phyloP scores from a whole-genome alignment of 768 basidiomycete species.

The Podaxis pistillaris region DNA sequence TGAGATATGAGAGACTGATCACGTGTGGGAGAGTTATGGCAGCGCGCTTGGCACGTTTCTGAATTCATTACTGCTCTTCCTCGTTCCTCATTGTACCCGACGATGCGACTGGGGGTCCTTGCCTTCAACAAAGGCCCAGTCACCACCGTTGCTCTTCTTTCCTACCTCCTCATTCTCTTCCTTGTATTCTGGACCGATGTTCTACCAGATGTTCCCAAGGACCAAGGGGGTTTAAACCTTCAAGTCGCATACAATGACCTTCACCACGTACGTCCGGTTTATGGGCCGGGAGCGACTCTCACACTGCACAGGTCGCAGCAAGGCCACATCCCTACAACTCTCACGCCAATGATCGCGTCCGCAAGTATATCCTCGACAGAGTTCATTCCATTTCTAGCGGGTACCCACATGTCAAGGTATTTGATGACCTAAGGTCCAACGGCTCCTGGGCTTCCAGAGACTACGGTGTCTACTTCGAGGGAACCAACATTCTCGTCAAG shows the following conservation, averaged over 20 bases:
- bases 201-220: conserved; percentile 13
- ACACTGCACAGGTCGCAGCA: conserved; percentile 50
- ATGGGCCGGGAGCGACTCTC: not conserved
- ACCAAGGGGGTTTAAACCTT: conserved; percentile 13
- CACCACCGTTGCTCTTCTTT: conserved; percentile 7
- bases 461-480: conserved; percentile 55
- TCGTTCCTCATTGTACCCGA: not conserved
- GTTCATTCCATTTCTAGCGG: conserved; percentile 43
- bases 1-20: not conserved
- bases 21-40: not conserved
- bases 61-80: not conserved
- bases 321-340: conserved; percentile 79
- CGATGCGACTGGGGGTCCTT: conserved; percentile 3
- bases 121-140: conserved; percentile 12
- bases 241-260: conserved; percentile 15
- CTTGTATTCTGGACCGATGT: conserved; percentile 16
- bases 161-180: conserved; percentile 13
- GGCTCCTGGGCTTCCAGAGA: conserved; percentile 39
- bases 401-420: conserved; percentile 42
- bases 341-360: conserved; percentile 70
- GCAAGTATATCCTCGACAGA: conserved; percentile 54
- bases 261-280: conserved; percentile 14
- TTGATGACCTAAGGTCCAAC: conserved; percentile 39
- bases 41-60: not conserved
- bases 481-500: conserved; percentile 66